Evolutionary conservation across 2,329 filamentous ascomycete species (phyloP).

Genomic region (Berkeleyomyces basicola): DNA sequence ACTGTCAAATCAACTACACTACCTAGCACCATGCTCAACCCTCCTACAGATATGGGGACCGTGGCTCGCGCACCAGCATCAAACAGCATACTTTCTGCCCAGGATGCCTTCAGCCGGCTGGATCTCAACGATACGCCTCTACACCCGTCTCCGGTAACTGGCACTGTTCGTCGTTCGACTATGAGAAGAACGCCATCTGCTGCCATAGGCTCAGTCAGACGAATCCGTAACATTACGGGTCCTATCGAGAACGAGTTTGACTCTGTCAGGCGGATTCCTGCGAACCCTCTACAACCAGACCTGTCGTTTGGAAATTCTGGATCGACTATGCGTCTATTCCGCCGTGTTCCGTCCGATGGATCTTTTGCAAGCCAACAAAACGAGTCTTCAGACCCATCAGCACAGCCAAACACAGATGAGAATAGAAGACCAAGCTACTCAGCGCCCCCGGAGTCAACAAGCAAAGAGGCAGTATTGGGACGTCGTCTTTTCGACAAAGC

Average conservation of each 20-base stretch:
- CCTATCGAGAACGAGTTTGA: conserved; percentile 3
- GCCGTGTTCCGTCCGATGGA: conserved; percentile 60
- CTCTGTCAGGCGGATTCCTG: conserved; percentile 11
- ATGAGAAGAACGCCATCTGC: conserved; percentile 11
- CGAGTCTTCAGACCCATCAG: conserved; percentile 25
- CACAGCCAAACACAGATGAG: background rate
- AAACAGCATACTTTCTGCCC: conserved; percentile 22
- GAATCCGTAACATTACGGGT: conserved; percentile 10
- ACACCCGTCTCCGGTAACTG: conserved; percentile 35
- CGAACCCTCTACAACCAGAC: conserved; percentile 59
- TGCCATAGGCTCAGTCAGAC: conserved; percentile 10
- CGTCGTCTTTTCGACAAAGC: conserved; percentile 66
- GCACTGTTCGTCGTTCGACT: conserved; percentile 46
- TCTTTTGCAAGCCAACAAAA: conserved; percentile 21
- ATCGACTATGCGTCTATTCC: conserved; percentile 83
- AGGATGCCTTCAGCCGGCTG: conserved; percentile 43
- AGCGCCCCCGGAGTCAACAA: conserved; percentile 37
- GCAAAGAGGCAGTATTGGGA: conserved; percentile 72
- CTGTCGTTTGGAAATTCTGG: conserved; percentile 88
- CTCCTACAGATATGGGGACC: background rate
- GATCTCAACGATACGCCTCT: conserved; percentile 45
- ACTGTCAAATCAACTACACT: conserved; percentile 59
- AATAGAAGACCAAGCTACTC: conserved; percentile 23
- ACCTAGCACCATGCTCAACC: background rate
- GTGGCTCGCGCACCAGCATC: conserved; percentile 2